Evolutionary conservation across 2,329 filamentous ascomycete species (phyloP).

Genomic region (Botrytis fragariae): DNA sequence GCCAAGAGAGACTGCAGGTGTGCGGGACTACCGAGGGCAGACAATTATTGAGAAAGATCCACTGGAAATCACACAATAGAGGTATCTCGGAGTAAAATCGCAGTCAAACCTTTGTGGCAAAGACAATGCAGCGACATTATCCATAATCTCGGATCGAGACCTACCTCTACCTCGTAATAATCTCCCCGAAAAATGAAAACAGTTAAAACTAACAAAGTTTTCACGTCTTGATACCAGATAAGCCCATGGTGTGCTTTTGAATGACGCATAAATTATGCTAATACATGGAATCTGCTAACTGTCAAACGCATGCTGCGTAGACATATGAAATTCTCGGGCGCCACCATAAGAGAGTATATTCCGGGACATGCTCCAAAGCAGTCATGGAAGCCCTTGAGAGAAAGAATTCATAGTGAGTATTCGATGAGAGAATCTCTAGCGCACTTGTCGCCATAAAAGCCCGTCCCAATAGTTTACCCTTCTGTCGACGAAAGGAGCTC

Average conservation of each 20-base stretch:
- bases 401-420: not conserved
- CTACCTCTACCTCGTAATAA: not conserved
- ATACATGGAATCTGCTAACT: not conserved
- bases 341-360: not conserved
- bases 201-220: not conserved
- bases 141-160: constrained; percentile 10
- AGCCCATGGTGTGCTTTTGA: not conserved
- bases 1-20: not conserved
- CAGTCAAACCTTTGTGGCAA: not conserved
- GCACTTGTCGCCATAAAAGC: constrained; percentile 17
- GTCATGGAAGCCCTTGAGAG: not conserved
- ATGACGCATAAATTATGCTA: not conserved
- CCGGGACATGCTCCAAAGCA: not conserved
- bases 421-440: constrained; percentile 11
- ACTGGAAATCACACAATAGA: constrained; percentile 18
- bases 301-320: not conserved
- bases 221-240: not conserved
- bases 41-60: constrained; percentile 2
- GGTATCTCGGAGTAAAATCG: not conserved
- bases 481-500: not conserved
- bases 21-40: not conserved
- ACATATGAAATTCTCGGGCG: not conserved
- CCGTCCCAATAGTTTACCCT: not conserved
- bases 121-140: not conserved
- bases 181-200: not conserved